Evolutionary conservation across 2,329 filamentous ascomycete species (phyloP).

Genomic region (Myriangium duriaei): DNA sequence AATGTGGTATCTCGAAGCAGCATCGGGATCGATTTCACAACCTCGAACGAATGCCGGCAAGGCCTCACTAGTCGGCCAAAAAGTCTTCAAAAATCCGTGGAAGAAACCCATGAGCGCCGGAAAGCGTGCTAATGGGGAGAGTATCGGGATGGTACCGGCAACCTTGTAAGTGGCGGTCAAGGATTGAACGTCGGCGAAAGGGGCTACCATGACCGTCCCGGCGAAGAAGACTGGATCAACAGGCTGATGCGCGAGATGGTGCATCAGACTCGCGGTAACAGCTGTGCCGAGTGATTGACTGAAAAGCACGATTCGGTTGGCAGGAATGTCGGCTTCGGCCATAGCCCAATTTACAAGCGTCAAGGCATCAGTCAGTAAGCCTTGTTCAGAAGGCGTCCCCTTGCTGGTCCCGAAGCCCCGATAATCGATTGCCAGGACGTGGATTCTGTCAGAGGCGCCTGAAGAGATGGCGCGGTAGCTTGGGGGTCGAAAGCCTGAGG

Average conservation of each 20-base stretch:
- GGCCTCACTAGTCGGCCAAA: constrained; percentile 40
- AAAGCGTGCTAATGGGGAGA: constrained; percentile 39
- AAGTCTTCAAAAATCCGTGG: constrained; percentile 35
- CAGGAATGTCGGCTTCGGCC: constrained; percentile 38
- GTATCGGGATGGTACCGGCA: constrained; percentile 41
- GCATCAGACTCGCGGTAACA: constrained; percentile 33
- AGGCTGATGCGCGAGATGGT: constrained; percentile 30
- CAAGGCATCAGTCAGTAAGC: constrained; percentile 42
- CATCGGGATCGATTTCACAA: constrained; percentile 20
- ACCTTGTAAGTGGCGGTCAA: constrained; percentile 46
- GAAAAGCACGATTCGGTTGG: constrained; percentile 45
- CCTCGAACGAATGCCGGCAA: constrained; percentile 33
- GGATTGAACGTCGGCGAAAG: constrained; percentile 43
- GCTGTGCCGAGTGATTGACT: constrained; percentile 48
- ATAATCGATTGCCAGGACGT: constrained; percentile 49
- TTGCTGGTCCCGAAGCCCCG: constrained; percentile 46
- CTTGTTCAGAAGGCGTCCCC: constrained; percentile 42
- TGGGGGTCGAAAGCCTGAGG: constrained; percentile 40
- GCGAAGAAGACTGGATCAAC: constrained; percentile 38
- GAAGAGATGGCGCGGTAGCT: constrained; percentile 47
- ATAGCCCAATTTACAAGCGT: constrained; percentile 43
- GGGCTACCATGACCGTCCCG: constrained; percentile 43
- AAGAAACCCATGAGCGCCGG: constrained; percentile 36
- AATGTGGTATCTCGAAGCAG: constrained; percentile 29
- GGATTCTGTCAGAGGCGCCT: constrained; percentile 38